phyloP scores from a whole-genome alignment of 139 green algal species.

The Closterium sp. region DNA sequence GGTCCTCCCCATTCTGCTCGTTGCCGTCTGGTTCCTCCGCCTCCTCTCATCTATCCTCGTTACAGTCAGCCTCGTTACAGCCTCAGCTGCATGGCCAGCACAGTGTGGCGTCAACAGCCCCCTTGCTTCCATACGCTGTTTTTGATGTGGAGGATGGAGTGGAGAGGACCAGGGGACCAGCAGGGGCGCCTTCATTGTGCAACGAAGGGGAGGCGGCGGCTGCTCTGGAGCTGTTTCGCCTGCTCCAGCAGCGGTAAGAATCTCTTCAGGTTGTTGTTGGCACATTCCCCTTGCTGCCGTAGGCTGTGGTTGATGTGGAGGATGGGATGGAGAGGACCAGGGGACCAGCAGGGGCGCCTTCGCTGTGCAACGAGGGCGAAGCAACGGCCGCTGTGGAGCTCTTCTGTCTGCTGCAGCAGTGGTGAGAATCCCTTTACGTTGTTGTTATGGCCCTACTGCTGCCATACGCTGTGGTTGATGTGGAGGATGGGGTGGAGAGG shows the following conservation, averaged over 20 bases:
- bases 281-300: not conserved
- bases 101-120: not conserved
- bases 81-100: not conserved
- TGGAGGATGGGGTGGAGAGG: conserved; percentile 9
- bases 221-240: conserved; percentile 32
- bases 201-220: conserved; percentile 32
- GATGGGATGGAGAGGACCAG: conserved; percentile 31
- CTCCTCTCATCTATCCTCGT: too few relatives aligned
- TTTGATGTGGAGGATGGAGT: conserved; percentile 49
- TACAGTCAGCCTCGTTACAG: too few relatives aligned
- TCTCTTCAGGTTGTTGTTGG: too few relatives aligned
- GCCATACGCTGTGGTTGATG: conserved; percentile 47
- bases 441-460: not conserved
- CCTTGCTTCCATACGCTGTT: conserved; percentile 37
- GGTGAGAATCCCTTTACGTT: too few relatives aligned
- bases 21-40: not conserved
- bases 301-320: conserved; percentile 50
- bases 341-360: conserved; percentile 6
- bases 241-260: not conserved
- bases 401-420: not conserved
- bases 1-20: conserved; percentile 21
- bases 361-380: conserved; percentile 42
- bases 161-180: conserved; percentile 19
- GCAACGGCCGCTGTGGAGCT: conserved; percentile 24
- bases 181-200: conserved; percentile 18